Percentiles rank a stretch among this genome's conserved stretches.
These are phyloP conservation scores for Lichtheimia hyalospora DNA, from an alignment of 371 early-diverging fungal species.

Conservation along the genomic window DNA sequence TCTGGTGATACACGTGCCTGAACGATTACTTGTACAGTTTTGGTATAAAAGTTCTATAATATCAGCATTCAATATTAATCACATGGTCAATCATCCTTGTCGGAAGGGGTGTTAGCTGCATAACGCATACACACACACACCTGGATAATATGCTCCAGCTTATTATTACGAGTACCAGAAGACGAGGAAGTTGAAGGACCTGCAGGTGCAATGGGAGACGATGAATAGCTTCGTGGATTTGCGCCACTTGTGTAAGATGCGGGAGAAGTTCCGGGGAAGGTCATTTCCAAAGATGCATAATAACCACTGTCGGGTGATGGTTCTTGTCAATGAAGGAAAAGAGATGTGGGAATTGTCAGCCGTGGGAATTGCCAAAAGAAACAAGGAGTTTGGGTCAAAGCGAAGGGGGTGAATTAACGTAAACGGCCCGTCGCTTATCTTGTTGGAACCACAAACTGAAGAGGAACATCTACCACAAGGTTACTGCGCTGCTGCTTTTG, in stretches of 20 bases:
- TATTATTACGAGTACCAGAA: slow-evolving; percentile 18
- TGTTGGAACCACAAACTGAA: too few species aligned
- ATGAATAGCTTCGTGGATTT: slow-evolving; percentile 13
- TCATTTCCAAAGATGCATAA: slow-evolving; percentile 8
- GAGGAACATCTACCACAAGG: too few species aligned
- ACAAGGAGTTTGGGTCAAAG: too few species aligned
- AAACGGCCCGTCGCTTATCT: too few species aligned
- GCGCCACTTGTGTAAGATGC: slow-evolving; percentile 2
- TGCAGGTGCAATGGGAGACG: slow-evolving; percentile 10
- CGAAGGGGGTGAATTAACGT: too few species aligned
- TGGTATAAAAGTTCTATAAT: slow-evolving; percentile 43
- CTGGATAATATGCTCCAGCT: slow-evolving; percentile 31
- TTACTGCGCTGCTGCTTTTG: too few species aligned
- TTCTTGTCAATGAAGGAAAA: too few species aligned
- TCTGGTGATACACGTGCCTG: slow-evolving; percentile 31
- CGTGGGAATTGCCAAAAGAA: too few species aligned
- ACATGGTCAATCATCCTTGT: too few species aligned
- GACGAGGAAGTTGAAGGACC: slow-evolving; percentile 12
- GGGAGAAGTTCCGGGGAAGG: slow-evolving; percentile 11
- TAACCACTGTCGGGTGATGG: background rate
- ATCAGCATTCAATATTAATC: too few species aligned
- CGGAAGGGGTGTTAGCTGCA: too few species aligned
- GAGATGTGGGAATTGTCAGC: too few species aligned
- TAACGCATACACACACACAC: slow-evolving; percentile 2
- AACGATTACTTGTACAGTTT: slow-evolving; percentile 51